Conservation (phyloP, 2,329 filamentous ascomycete genomes). For the Periglandula ipomoeae region DNA sequence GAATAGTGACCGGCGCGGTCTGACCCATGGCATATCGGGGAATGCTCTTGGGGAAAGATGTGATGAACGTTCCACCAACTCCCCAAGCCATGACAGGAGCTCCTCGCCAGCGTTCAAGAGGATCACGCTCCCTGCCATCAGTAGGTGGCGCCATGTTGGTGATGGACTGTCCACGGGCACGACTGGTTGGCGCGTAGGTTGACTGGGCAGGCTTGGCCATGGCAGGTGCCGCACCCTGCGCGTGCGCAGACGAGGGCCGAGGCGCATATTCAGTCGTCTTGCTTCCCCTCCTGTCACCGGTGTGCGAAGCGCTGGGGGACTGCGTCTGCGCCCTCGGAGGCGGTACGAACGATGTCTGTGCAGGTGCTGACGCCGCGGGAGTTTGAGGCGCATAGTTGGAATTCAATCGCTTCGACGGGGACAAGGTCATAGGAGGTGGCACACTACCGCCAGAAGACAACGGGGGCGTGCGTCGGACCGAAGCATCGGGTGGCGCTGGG, state of each 20-base stretch:
- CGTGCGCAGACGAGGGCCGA: constrained; percentile 45
- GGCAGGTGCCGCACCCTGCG: constrained; percentile 27
- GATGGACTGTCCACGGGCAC: constrained; percentile 44
- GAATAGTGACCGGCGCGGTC: constrained; percentile 66
- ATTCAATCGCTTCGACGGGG: constrained; percentile 45
- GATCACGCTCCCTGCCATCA: constrained; percentile 62
- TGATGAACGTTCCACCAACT: constrained; percentile 72
- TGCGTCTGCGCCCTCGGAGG: constrained; percentile 54
- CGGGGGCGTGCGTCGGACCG: constrained; percentile 39
- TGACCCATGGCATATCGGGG: constrained; percentile 76
- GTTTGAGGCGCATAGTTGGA: constrained; percentile 42
- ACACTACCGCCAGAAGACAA: constrained; percentile 28
- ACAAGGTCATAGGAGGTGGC: constrained; percentile 32
- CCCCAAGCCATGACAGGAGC: constrained; percentile 82
- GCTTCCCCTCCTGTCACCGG: constrained; percentile 19
- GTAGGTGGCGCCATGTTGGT: constrained; percentile 51
- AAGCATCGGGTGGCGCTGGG: constrained; percentile 23
- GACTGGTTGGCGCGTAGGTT: constrained; percentile 22
- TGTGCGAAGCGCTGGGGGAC: constrained; percentile 44
- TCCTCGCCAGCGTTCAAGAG: constrained; percentile 83
- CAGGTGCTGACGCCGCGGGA: constrained; percentile 20
- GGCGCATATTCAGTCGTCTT: constrained; percentile 34
- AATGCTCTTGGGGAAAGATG: constrained; percentile 80
- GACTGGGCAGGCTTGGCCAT: constrained; percentile 17
- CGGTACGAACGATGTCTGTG: constrained; percentile 34